A percentile compares a stretch with the other conserved stretches of the same genome.
Evolutionary conservation across 2,329 filamentous ascomycete genomes (phyloP).

Genomic region (Colletotrichum sp.): DNA sequence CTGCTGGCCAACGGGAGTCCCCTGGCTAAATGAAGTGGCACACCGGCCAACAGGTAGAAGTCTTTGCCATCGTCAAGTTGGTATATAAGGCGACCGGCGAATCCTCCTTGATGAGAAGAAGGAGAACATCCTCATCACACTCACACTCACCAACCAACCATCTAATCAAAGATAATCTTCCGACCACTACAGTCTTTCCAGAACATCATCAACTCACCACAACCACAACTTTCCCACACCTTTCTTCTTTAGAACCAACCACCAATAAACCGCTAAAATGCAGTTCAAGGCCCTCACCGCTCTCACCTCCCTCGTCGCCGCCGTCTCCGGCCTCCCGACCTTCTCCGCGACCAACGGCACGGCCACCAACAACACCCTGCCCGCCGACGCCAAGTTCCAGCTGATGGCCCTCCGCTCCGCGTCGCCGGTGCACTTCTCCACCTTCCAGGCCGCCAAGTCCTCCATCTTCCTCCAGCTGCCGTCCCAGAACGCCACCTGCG

Average conservation of each 20-base stretch:
- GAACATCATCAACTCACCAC: neutral
- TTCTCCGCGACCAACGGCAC: constrained; percentile 4
- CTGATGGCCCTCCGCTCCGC: constrained; percentile 55
- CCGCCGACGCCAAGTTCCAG: constrained; percentile 42
- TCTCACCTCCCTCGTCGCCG: constrained; percentile 30
- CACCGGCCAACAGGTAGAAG: neutral
- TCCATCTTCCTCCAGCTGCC: constrained; percentile 48
- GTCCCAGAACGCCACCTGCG: constrained; percentile 54
- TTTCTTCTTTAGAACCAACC: neutral
- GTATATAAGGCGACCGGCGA: neutral
- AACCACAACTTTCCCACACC: neutral
- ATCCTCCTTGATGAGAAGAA: neutral
- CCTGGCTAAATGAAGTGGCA: neutral
- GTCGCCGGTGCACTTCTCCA: constrained; percentile 50
- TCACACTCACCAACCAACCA: neutral
- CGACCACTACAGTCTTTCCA: constrained; percentile 10
- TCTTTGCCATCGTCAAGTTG: neutral
- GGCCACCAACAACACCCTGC: constrained; percentile 26
- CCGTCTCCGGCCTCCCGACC: constrained; percentile 22
- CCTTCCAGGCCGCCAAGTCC: constrained; percentile 47
- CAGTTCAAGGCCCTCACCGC: constrained; percentile 23
- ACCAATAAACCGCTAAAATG: constrained; percentile 12
- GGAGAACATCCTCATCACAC: neutral
- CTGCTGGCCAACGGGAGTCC: neutral
- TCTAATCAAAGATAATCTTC: constrained; percentile 1